Evolutionary conservation across 768 basidiomycete genomes (phyloP).

Genomic region (Grammothele lineata): DNA sequence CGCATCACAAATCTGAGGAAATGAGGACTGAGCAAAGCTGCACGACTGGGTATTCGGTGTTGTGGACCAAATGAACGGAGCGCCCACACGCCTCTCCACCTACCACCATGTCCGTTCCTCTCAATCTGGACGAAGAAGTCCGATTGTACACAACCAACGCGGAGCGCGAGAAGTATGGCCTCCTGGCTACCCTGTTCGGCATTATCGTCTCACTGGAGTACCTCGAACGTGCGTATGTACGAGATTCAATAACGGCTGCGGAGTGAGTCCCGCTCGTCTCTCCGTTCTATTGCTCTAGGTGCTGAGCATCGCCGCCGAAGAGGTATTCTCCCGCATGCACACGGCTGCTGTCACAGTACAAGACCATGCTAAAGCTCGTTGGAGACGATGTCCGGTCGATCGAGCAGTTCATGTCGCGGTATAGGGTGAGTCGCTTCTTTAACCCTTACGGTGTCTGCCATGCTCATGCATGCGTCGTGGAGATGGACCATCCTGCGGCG

Average conservation of each 20-base stretch:
- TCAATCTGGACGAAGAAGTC: conserved; percentile 88
- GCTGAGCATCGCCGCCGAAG: conserved; percentile 33
- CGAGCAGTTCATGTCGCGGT: conserved; percentile 89
- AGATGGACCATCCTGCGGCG: conserved; percentile 95
- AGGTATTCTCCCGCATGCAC: conserved; percentile 98
- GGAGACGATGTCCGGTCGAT: conserved; percentile 81
- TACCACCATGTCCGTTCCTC: conserved; percentile 33
- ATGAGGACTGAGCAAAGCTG: too few species aligned
- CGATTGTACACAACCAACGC: conserved; percentile 83
- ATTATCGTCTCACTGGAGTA: conserved; percentile 92
- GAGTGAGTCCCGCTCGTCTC: conserved; percentile 55
- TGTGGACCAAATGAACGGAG: too few species aligned
- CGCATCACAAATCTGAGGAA: too few species aligned
- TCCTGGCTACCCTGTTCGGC: conserved; percentile 85
- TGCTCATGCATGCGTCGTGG: neutral
- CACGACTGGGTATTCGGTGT: too few species aligned
- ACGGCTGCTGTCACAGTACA: conserved; percentile 91
- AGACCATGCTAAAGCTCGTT: conserved; percentile 95
- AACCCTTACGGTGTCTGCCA: too few species aligned
- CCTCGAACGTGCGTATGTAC: conserved; percentile 91
- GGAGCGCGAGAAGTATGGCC: conserved; percentile 85
- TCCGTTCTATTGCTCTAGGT: neutral
- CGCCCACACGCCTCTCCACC: neutral
- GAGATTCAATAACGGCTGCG: conserved; percentile 84
- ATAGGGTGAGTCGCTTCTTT: conserved; percentile 49